Evolutionary conservation across 345 rosid genomes (phyloP), one percentile per base, ranked within the genome.

Genomic region (Capsella bursapastoris): DNA sequence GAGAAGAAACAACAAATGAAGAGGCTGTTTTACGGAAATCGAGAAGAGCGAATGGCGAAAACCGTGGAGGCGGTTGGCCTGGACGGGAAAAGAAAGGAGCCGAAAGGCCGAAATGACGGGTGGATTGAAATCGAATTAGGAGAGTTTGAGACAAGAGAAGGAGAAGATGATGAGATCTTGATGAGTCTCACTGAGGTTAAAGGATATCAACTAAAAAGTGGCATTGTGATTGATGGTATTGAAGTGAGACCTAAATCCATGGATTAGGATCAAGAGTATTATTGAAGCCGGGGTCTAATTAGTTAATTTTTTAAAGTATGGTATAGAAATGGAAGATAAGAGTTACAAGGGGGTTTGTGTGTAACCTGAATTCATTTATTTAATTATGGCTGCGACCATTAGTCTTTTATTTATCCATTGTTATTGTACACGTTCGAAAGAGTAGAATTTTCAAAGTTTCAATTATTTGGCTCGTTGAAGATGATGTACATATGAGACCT

Each of bases 71-170:
- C 35, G 49, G 45, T 55, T 3, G 5, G 7, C 0, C 58, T 18
- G 6, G 74, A 70, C 13, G 40, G 51, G 32, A 63, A 71, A 32
- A 71, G 45, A 58, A 66, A 56, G 9, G 37, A 52, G 7, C 71
- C 64, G 14, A 6, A 34, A 8, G 74, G 69, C 41, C 47, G 84
- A 22, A 65, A 73, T 35, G 85, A 86, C 47, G 88, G 83, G 12
- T 86, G 86, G 88, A 56, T 72, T 38, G 86, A 80, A 82, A 78
- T 84, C 31, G 85, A 84, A 73, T 55, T 86, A 55, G 86, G 88
- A 22, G 73, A 78, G 22, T 86, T 84, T 40, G 83, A 73, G 58
- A 79, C 74, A 13, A 27, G 40, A 25, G 76, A 74, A 35, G 71
- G 63, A 59, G 69, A 72, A 5, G 71, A 63, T 75, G 69, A 57